Conservation (phyloP, 1,284 basidiomycete genomes). For the Chalciporus sp. region DNA sequence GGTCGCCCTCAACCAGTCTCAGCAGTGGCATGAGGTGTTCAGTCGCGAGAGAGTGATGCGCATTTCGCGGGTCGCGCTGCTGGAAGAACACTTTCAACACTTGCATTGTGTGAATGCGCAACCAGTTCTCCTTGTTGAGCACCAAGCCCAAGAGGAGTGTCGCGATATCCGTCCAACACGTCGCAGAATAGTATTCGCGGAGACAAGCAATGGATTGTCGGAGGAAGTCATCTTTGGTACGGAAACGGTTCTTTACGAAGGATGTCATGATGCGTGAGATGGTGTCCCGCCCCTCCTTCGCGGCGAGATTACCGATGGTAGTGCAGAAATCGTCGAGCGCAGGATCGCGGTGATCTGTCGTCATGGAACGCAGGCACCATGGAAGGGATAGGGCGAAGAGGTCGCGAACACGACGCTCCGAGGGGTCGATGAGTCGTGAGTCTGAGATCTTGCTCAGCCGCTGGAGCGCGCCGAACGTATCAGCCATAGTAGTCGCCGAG, state of each 20-base stretch:
- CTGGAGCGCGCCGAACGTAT: slow-evolving; percentile 74
- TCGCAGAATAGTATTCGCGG: slow-evolving; percentile 77
- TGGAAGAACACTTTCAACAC: slow-evolving; percentile 89
- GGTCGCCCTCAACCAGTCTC: slow-evolving; percentile 82
- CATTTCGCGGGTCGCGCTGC: slow-evolving; percentile 77
- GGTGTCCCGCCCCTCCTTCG: slow-evolving; percentile 70
- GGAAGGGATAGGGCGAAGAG: slow-evolving; percentile 86
- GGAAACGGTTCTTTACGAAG: slow-evolving; percentile 86
- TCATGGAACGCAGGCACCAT: slow-evolving; percentile 86
- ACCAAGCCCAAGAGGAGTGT: slow-evolving; percentile 84
- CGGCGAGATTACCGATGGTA: slow-evolving; percentile 75
- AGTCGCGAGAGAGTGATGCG: slow-evolving; percentile 75
- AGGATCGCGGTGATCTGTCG: slow-evolving; percentile 62
- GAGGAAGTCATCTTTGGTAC: slow-evolving; percentile 92
- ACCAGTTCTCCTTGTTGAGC: slow-evolving; percentile 84
- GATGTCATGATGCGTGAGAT: slow-evolving; percentile 88
- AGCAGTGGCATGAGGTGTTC: slow-evolving; percentile 91
- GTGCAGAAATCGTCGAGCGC: slow-evolving; percentile 72
- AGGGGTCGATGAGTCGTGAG: slow-evolving; percentile 71
- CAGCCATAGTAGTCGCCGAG: slow-evolving; percentile 71
- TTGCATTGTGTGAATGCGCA: slow-evolving; percentile 83
- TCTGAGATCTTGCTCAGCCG: slow-evolving; percentile 66
- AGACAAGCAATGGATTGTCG: slow-evolving; percentile 86
- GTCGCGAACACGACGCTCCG: slow-evolving; percentile 76
- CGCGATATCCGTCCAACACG: slow-evolving; percentile 76